phyloP scores from a whole-genome alignment of 2,329 filamentous ascomycete species.

The Claviceps citrina region DNA sequence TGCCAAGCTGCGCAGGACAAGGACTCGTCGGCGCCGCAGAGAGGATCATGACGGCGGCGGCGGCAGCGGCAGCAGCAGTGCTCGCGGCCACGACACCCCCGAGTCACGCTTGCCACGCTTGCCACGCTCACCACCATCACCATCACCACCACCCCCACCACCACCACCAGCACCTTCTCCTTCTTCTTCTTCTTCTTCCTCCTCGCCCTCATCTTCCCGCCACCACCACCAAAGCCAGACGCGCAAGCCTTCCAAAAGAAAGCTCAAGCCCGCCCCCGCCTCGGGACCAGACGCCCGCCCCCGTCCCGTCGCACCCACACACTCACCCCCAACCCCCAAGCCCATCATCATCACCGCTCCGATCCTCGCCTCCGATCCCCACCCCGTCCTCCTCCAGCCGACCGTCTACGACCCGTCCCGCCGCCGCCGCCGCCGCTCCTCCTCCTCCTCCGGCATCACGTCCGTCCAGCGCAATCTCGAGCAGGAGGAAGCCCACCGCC shows the following conservation, averaged over 20 bases:
- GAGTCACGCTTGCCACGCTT: too few relatives aligned
- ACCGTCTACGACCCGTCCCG: constrained; percentile 37
- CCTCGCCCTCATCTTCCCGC: constrained; percentile 9
- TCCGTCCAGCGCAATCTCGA: constrained; percentile 43
- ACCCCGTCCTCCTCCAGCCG: constrained; percentile 40
- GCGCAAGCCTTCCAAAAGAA: constrained; percentile 13
- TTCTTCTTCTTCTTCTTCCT: neutral
- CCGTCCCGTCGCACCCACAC: constrained; percentile 15
- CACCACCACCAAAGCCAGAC: constrained; percentile 7
- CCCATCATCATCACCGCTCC: constrained; percentile 35
- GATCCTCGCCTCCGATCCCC: constrained; percentile 31
- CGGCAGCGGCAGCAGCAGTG: too few relatives aligned
- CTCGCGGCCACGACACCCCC: constrained; percentile 8
- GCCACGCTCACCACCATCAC: neutral
- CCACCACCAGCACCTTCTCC: neutral
- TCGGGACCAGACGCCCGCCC: constrained; percentile 12
- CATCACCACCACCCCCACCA: neutral
- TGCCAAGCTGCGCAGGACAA: constrained; percentile 33
- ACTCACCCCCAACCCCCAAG: constrained; percentile 18
- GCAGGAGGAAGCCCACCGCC: constrained; percentile 38
- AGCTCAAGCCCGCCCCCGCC: constrained; percentile 12
- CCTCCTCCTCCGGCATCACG: constrained; percentile 38
- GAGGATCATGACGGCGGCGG: constrained; percentile 20
- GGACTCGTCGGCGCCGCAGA: constrained; percentile 22
- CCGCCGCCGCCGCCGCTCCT: constrained; percentile 16